Conservation (phyloP, 202 grass and related monocot genomes). For the Musa balbisiana region DNA sequence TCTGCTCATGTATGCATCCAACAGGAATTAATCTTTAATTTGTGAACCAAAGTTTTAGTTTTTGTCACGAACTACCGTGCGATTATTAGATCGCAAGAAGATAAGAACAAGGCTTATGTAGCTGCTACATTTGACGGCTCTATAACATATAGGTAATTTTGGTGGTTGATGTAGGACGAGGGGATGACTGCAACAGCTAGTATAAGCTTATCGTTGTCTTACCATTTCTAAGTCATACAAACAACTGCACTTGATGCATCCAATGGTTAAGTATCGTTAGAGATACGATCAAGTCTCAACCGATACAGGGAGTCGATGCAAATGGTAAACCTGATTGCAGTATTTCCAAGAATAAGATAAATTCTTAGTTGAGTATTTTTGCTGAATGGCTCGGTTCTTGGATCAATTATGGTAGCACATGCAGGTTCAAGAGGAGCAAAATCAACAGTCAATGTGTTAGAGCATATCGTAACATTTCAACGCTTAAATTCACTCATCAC, state of each 20-base stretch:
- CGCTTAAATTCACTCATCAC: no score
- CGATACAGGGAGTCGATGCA: background rate
- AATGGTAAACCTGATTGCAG: background rate
- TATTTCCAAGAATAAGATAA: background rate
- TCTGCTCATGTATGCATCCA: background rate
- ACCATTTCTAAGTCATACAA: no score
- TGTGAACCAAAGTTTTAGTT: background rate
- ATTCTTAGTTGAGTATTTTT: background rate
- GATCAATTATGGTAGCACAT: no score
- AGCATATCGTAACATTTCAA: no score
- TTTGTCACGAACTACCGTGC: no score
- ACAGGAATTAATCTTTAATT: background rate
- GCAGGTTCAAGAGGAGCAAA: no score
- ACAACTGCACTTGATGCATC: background rate
- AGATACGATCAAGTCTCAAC: background rate
- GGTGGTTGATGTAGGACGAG: background rate
- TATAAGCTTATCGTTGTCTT: background rate
- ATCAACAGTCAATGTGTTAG: no score
- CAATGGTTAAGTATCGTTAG: background rate
- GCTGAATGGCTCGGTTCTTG: no score
- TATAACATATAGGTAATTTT: background rate
- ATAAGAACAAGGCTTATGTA: background rate
- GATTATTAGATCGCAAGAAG: no score
- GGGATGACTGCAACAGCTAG: background rate
- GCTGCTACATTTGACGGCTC: background rate